A percentile compares a stretch with the other conserved stretches of the same genome.
Evolutionary conservation across 2,329 filamentous ascomycete genomes (phyloP).

Genomic region (Ploettnerulaceae sp.): DNA sequence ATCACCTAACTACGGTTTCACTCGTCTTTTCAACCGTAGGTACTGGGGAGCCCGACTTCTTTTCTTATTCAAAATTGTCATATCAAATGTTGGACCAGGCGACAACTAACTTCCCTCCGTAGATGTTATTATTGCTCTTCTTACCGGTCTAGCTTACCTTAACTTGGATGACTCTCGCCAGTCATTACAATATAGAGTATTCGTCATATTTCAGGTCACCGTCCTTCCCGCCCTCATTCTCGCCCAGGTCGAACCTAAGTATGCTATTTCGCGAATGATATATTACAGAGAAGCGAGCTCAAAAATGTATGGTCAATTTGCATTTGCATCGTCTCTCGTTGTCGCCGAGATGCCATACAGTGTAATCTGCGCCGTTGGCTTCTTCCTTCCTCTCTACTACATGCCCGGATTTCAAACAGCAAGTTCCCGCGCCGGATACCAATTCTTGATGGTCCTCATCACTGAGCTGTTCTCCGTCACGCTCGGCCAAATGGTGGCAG

Average conservation of each 20-base stretch:
- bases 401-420: slow-evolving; percentile 67
- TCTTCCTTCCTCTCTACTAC: slow-evolving; percentile 82
- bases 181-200: slow-evolving; percentile 79
- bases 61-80: too few relatives aligned
- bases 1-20: slow-evolving; percentile 84
- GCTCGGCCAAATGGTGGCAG: slow-evolving; percentile 69
- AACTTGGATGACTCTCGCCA: slow-evolving; percentile 70
- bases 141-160: slow-evolving; percentile 76
- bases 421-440: slow-evolving; percentile 68
- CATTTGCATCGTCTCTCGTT: slow-evolving; percentile 74
- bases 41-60: too few relatives aligned
- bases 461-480: slow-evolving; percentile 83
- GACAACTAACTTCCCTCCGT: too few relatives aligned
- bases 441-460: slow-evolving; percentile 79
- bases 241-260: slow-evolving; percentile 79
- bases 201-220: slow-evolving; percentile 85
- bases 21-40: slow-evolving; percentile 80
- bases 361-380: slow-evolving; percentile 70
- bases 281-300: slow-evolving; percentile 82
- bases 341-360: slow-evolving; percentile 81
- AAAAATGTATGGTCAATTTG: slow-evolving; percentile 80
- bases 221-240: slow-evolving; percentile 81
- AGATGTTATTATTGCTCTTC: slow-evolving; percentile 70
- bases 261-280: slow-evolving; percentile 71
- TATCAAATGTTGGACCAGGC: too few relatives aligned